A percentile compares a stretch with the other conserved stretches of the same genome.
Evolutionary conservation across 495 filamentous ascomycete species (phyloP).

Genomic region (Cladorrhinum samala): DNA sequence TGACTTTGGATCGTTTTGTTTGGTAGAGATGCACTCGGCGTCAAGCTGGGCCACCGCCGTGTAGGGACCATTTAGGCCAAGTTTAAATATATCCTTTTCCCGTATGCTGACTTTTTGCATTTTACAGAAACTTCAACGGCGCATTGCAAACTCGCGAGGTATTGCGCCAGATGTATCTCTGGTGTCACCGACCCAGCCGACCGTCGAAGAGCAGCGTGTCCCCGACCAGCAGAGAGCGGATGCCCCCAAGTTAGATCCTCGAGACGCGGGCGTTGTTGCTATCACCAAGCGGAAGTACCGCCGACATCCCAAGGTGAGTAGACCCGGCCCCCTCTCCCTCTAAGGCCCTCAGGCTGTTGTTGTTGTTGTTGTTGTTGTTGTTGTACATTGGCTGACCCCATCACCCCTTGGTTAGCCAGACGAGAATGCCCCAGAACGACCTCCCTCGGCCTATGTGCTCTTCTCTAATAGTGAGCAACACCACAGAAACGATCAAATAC

Average conservation of each 20-base stretch:
- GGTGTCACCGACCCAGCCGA: conserved; percentile 31
- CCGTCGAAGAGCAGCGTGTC: conserved; percentile 30
- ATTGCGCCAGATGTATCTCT: conserved; percentile 44
- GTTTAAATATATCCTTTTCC: no score
- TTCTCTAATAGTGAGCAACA: conserved; percentile 68
- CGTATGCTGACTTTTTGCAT: background rate
- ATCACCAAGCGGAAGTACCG: conserved; percentile 65
- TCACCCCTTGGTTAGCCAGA: conserved; percentile 47
- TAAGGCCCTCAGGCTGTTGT: no score
- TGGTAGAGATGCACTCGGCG: conserved; percentile 56
- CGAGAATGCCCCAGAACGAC: conserved; percentile 69
- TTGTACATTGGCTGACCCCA: conserved; percentile 6
- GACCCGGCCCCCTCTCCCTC: conserved; percentile 6
- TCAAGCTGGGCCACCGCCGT: conserved; percentile 73
- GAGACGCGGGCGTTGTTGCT: conserved; percentile 23
- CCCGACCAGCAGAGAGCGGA: conserved; percentile 28
- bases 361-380: background rate
- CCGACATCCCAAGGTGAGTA: conserved; percentile 65
- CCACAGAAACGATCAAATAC: background rate
- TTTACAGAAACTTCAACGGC: conserved; percentile 45
- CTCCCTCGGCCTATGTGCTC: conserved; percentile 75
- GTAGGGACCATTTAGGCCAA: conserved; percentile 38
- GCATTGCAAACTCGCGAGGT: conserved; percentile 52
- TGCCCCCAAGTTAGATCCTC: conserved; percentile 26
- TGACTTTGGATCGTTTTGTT: conserved; percentile 7